A percentile compares a stretch with the other conserved stretches of the same genome.
These are phyloP conservation scores for Neoscytalidium dimidiatum DNA, from an alignment of 2,329 filamentous ascomycete genomes.

Conservation along the genomic window DNA sequence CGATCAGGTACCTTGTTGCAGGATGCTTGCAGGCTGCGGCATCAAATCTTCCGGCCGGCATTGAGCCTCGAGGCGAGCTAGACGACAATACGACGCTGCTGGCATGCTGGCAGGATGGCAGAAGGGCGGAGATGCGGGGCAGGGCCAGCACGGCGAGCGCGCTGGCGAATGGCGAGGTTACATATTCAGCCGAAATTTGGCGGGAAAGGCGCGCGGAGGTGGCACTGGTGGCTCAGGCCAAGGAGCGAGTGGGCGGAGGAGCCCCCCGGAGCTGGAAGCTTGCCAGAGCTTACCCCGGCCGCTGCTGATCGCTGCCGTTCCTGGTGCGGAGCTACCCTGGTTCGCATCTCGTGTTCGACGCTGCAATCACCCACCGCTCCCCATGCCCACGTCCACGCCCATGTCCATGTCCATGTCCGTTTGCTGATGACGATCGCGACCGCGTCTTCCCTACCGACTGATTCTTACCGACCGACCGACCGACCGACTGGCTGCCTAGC, in stretches of 20 bases:
- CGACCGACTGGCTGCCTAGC: no score
- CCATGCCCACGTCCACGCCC: no score
- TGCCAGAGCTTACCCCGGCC: constrained; percentile 5
- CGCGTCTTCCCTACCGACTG: background rate
- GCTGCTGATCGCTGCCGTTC: background rate
- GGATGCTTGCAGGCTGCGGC: no score
- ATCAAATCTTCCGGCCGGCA: constrained; percentile 4
- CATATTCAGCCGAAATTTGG: background rate
- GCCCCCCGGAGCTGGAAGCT: constrained; percentile 1
- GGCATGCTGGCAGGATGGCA: background rate
- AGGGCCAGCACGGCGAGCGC: background rate
- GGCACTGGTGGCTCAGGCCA: constrained; percentile 1
- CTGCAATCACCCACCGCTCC: background rate
- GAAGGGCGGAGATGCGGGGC: constrained; percentile 10
- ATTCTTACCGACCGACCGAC: no score
- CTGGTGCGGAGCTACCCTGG: constrained; percentile 6
- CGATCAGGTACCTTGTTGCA: background rate
- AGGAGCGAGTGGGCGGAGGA: background rate
- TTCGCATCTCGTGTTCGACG: constrained; percentile 5
- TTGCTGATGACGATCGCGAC: background rate
- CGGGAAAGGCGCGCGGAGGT: constrained; percentile 12
- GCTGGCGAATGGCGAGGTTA: background rate
- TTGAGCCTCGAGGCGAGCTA: background rate
- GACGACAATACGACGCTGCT: constrained; percentile 7
- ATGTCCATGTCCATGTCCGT: no score